A percentile compares a stretch with the other conserved stretches of the same genome.
phyloP scores from a whole-genome alignment of 2,329 filamentous ascomycete species.

The Aspergillus floridensis region DNA sequence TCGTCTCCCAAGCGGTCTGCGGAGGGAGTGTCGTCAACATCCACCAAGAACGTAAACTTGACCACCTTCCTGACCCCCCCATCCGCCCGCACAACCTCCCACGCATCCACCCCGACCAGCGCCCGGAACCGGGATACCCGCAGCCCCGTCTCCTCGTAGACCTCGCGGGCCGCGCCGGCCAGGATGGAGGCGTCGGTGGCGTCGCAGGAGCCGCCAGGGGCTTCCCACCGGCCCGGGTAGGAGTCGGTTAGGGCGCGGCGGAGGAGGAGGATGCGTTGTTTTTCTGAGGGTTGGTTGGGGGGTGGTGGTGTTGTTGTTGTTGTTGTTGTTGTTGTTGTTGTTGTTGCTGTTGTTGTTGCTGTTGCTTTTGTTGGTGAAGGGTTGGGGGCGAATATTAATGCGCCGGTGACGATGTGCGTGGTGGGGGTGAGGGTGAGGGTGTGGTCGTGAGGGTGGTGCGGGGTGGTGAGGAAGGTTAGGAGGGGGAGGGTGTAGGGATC shows the following conservation, averaged over 20 bases:
- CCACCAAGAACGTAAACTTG: neutral
- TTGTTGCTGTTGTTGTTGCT: no score
- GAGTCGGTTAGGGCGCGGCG: conserved; percentile 41
- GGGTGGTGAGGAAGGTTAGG: conserved; percentile 20
- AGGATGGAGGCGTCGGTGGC: conserved; percentile 46
- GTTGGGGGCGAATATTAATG: neutral
- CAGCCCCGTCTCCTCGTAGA: conserved; percentile 53
- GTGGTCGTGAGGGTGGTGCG: neutral
- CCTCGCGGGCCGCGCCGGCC: conserved; percentile 49
- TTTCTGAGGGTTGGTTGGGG: neutral
- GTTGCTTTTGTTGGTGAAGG: neutral
- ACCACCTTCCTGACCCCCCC: neutral
- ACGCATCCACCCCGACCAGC: neutral
- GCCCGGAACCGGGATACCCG: conserved; percentile 31
- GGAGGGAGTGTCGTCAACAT: no score
- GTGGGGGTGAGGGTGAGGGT: neutral
- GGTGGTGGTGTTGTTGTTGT: neutral
- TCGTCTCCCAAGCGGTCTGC: no score
- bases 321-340: no score
- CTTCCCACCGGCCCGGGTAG: conserved; percentile 46
- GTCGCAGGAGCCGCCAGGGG: conserved; percentile 52
- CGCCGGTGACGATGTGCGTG: neutral
- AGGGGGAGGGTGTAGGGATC: neutral
- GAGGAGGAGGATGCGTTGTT: conserved; percentile 27
- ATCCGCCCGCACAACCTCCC: neutral